Evolutionary conservation across 208 protist genomes (phyloP).

Genomic region (Acanthamoeba divionensis): DNA sequence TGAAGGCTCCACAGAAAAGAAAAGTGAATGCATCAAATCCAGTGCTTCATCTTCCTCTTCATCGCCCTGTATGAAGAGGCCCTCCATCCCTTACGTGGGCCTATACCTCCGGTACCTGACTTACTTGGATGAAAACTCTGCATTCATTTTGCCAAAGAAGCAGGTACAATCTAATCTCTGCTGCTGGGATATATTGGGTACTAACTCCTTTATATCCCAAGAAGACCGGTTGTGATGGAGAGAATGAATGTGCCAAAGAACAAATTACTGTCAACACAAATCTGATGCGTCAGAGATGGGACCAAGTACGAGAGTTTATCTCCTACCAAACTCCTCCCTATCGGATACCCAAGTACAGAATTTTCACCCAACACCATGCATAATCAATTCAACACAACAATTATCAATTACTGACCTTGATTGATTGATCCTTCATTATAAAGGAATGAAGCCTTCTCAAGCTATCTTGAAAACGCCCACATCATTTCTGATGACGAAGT

Average conservation of each 20-base stretch:
- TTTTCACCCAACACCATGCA: background rate
- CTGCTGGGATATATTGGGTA: too few relatives aligned
- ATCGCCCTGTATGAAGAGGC: too few relatives aligned
- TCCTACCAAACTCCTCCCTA: background rate
- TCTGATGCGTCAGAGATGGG: conserved; percentile 10
- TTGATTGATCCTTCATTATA: too few relatives aligned
- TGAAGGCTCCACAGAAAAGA: too few relatives aligned
- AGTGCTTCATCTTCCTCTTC: too few relatives aligned
- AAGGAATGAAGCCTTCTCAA: too few relatives aligned
- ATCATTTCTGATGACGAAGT: conserved; percentile 5
- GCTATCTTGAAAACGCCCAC: background rate
- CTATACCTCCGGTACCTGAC: conserved; percentile 19
- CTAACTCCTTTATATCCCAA: too few relatives aligned
- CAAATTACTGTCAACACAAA: background rate
- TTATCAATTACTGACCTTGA: too few relatives aligned
- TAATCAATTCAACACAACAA: too few relatives aligned
- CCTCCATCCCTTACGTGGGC: background rate
- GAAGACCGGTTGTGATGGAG: background rate
- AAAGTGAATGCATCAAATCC: too few relatives aligned
- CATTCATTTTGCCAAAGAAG: background rate
- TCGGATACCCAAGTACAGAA: background rate
- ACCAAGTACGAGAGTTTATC: conserved; percentile 1
- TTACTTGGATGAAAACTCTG: conserved; percentile 30
- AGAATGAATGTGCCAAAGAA: background rate
- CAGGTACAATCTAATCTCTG: too few relatives aligned